These are phyloP conservation scores for Buxus sempervirens DNA, from an alignment of 164 flowering plant genomes.

Conservation along the genomic window DNA sequence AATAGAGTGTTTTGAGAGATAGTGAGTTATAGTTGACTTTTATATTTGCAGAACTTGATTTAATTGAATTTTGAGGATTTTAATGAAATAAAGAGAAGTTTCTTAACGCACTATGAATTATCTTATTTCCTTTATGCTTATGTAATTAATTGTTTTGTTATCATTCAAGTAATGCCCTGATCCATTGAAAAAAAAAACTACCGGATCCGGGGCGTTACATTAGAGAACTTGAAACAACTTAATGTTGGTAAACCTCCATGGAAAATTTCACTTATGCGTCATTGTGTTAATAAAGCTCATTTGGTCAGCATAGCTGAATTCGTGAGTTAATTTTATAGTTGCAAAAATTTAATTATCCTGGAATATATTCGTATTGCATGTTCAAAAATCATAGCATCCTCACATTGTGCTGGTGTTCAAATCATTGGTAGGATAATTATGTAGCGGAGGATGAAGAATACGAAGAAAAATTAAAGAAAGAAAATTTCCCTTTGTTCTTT, in stretches of 20 bases:
- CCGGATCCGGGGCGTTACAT: too few species aligned
- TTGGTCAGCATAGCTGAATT: conserved; percentile 27
- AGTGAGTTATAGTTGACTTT: too few species aligned
- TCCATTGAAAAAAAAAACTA: too few species aligned
- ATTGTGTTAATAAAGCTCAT: conserved; percentile 44
- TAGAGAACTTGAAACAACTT: conserved; percentile 29
- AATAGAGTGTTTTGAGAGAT: too few species aligned
- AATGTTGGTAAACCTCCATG: conserved; percentile 55
- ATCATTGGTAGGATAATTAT: conserved; percentile 75
- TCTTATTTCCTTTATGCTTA: too few species aligned
- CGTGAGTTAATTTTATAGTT: conserved; percentile 26
- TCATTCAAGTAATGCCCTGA: too few species aligned
- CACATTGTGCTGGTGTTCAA: neutral
- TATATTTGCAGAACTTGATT: too few species aligned
- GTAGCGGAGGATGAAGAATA: conserved; percentile 88
- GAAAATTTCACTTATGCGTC: conserved; percentile 43
- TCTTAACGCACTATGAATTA: too few species aligned
- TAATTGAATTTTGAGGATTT: conserved; percentile 31
- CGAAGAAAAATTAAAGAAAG: conserved; percentile 75
- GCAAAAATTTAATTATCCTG: neutral
- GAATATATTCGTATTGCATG: too few species aligned
- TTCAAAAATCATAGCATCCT: too few species aligned
- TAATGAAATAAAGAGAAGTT: too few species aligned
- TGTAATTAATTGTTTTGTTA: too few species aligned
- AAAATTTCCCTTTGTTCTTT: conserved; percentile 66